Base-by-base conservation (phyloP, 23 red algal genomes). In the Chondrus crispus region DNA sequence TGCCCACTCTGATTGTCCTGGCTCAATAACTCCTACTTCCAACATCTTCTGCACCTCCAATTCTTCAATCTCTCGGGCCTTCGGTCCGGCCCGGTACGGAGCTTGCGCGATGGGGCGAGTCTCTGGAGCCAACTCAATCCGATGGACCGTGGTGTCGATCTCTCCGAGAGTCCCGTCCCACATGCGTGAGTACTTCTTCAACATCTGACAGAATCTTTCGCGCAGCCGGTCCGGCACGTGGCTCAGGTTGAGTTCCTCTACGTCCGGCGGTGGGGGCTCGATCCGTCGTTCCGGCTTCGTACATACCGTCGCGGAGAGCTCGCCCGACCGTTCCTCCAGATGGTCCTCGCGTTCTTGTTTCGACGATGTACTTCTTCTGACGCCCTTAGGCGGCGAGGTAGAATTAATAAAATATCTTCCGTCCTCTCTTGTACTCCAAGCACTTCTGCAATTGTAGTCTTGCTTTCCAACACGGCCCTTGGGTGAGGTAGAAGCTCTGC, bases 51-150 rank as follows among this genome's bases (percentile, higher is more conserved):
- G 19, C 6, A 83, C 52, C 37, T 83, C 50, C 57, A 55, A 0
- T 28, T 83, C 57, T 47, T 83, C 78, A 38, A 83, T 38, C 35
- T 83, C 47, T 22, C 78, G 0, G 29, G 22, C n/a, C 26, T 35
- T 20, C 10, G 78, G 78, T 1, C 78, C 78, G n/a, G 78, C 78
- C 5, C 52, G 46, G 47, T 83, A 52, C 78, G 78, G 78, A 20
- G 33, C 44, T 45, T 19, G 38, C 37, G 41, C 41, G 29, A 78
- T 28, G 46, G 72, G 72, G 46, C 41, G 39, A 37, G 72, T 36
- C 42, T 36, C 72, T 26, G 46, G 72, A 78, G 42, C 41, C 26
- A 78, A 36, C 10, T 76, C 71, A 38, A 76, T 76, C n/a, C 43
- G 71, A 38, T 76, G 71, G 29, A 26, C 43, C 8, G 10, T 47